Base-by-base conservation (phyloP, 257 asterid genomes). In the Solanum paucissectum region DNA sequence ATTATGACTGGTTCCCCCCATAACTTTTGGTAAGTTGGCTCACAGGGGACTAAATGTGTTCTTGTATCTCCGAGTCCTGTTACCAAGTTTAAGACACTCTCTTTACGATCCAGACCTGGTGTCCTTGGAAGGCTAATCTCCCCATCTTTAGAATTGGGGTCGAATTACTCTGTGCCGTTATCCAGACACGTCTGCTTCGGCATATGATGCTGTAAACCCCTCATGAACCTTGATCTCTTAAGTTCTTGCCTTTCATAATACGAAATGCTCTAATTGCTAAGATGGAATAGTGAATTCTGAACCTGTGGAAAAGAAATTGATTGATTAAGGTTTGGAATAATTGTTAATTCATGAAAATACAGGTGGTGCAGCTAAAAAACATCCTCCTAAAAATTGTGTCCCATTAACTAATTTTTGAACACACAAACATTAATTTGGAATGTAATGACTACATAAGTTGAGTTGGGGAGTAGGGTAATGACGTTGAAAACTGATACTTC, bases 41-140 rank as follows among this genome's bases (percentile, higher is more conserved):
- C 88, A 89, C 96, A 95, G 99, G 99, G 88, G 85, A 90, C 92
- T 89, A 92, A 89, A 91, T 95, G 97, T 90, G 83, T 87, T 83
- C 93, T 96, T 90, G 93, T 91, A 85, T 91, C 91, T 90, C 90
- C 94, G 76, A 91, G 88, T 88, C 91, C 93, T 83, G 87, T 89
- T 89, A 91, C 92, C 88, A 93, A 89, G 94, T 91, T 91, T 89
- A 91, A 86, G 93, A 88, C 72, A 87, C 89, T 87, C 85, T 84
- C 90, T 49, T 49, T 40, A 60, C 93, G 89, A 90, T 88, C 90
- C 92, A 90, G 87, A 83, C 90, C 89, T 42, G 89, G 85, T 90
- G 87, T 77, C 84, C 86, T 84, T 86, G 86, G 90, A 88, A 87
- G 87, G 91, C 88, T 87, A 87, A 42, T 89, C 90, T 91, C 52